A percentile compares a stretch with the other conserved stretches of the same genome.
phyloP scores from a whole-genome alignment of 495 filamentous ascomycete species.

The Penicillium daleae region DNA sequence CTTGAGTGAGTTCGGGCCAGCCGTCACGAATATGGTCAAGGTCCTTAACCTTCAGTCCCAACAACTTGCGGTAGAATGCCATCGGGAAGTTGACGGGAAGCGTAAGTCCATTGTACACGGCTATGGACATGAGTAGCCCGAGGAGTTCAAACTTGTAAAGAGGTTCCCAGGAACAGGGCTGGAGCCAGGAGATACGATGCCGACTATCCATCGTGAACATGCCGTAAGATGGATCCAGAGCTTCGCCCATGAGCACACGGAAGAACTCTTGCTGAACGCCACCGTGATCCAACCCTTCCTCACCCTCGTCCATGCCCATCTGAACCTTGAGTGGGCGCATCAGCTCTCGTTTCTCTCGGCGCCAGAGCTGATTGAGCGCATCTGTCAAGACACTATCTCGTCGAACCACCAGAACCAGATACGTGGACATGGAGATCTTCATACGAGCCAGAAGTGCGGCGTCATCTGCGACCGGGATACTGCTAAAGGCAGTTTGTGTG shows the following conservation, averaged over 20 bases:
- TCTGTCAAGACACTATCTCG: conserved; percentile 73
- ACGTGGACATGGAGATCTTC: conserved; percentile 65
- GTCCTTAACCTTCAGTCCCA: conserved; percentile 64
- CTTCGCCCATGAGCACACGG: conserved; percentile 75
- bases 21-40: conserved; percentile 80
- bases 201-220: conserved; percentile 75
- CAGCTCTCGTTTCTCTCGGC: conserved; percentile 78
- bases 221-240: conserved; percentile 74
- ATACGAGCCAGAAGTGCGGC: conserved; percentile 63
- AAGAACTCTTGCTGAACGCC: conserved; percentile 98
- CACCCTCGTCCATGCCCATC: conserved; percentile 77
- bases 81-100: conserved; percentile 86
- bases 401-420: conserved; percentile 76
- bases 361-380: conserved; percentile 86
- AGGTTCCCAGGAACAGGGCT: conserved; percentile 76
- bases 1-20: conserved; percentile 79
- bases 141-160: conserved; percentile 89
- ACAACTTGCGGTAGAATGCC: conserved; percentile 79
- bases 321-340: conserved; percentile 85
- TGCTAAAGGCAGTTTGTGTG: conserved; percentile 57
- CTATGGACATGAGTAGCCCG: conserved; percentile 83
- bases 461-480: conserved; percentile 46
- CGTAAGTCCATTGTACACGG: conserved; percentile 93
- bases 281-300: conserved; percentile 90
- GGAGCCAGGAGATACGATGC: conserved; percentile 84